Base-by-base conservation (phyloP, 768 basidiomycete species). In the Lentinula detonsa region DNA sequence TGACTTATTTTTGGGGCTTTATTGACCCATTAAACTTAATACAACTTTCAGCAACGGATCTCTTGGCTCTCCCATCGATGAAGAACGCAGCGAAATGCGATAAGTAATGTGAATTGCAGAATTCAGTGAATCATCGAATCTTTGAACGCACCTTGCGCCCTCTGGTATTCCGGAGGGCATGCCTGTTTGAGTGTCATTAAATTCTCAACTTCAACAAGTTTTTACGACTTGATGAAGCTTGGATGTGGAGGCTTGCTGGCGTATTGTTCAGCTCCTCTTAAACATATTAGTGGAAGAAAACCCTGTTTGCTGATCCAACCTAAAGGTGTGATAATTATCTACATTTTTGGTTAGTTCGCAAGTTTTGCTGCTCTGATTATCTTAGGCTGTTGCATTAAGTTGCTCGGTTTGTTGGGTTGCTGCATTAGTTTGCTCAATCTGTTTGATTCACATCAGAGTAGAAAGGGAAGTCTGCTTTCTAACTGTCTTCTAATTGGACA, bases 31-130 rank as follows among this genome's bases (percentile, higher is more conserved):
- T 68, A 68, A 68, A 70, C 55, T 40, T 62, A 62, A 73, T 72
- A 76, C 72, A 74, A 73, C 72, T 78, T 78, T 78, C 73, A 78
- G 75, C 83, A 84, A 84, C 74, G 81, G 84, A 85, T 85, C 82
- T 84, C 85, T 85, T 86, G 85, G 85, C 81, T 85, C 83, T 84
- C 79, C 81, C 83, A 85, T 86, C 83, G 81, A 86, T 86, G 85
- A 87, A 86, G 85, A 85, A 86, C 79, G 83, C 84, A 85, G 86
- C 82, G 80, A 86, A 86, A 81, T 83, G 85, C 81, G 82, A 86
- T 84, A 86, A 80, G 83, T 87, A 86, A 86, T 87, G 85, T 87
- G 86, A 87, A 85, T 86, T 86, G 84, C 84, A 84, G 84, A 85
- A 82, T 84, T 83, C 83, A 84, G 84, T 86, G 84, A 86, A 86